Evolutionary conservation across 2,329 filamentous ascomycete species (phyloP).

Genomic region (Trichoderma breve): DNA sequence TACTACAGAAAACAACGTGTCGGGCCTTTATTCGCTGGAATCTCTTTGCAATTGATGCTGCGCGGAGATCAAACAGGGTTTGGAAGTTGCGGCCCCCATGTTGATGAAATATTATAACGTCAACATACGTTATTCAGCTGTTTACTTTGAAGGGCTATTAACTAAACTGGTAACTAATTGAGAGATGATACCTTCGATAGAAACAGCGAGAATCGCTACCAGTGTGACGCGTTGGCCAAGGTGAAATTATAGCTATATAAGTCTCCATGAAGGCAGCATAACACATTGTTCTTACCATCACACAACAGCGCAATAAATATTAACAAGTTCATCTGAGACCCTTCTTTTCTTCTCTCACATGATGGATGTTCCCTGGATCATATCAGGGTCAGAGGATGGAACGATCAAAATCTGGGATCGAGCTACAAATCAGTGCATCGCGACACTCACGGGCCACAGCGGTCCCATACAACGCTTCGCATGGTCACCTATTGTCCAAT

Average conservation of each 20-base stretch:
- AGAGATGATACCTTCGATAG: neutral
- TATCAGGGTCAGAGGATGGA: neutral
- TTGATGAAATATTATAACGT: neutral
- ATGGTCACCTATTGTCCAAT: neutral
- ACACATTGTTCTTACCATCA: neutral
- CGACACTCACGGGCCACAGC: neutral
- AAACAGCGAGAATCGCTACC: accelerated
- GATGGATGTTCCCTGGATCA: neutral
- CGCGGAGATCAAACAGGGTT: neutral
- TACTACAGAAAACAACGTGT: neutral
- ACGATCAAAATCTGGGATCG: neutral
- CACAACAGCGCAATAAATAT: neutral
- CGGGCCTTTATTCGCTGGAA: neutral
- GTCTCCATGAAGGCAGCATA: neutral
- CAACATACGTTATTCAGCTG: neutral
- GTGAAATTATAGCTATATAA: neutral
- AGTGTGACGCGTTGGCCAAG: neutral
- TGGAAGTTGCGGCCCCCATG: neutral
- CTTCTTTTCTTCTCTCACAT: neutral
- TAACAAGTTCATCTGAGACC: neutral
- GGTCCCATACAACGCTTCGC: neutral
- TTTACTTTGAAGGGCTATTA: neutral
- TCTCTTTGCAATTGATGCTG: neutral
- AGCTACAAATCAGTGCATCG: neutral
- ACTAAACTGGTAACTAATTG: neutral